Base-by-base conservation (phyloP, 352 stramenopile genomes). In the Pythium rishiriense region DNA sequence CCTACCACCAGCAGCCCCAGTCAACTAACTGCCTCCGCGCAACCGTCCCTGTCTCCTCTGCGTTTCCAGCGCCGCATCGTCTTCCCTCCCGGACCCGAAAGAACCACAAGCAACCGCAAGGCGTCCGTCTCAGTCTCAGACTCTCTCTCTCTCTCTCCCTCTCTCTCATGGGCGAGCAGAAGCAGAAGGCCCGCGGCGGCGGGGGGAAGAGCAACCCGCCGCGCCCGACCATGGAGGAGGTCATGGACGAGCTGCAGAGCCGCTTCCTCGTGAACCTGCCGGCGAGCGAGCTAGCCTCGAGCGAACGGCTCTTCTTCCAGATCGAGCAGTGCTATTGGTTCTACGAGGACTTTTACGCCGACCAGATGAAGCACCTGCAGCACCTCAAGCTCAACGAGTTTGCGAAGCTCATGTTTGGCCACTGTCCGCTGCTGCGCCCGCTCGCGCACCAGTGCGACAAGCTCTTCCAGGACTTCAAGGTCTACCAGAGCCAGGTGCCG, bases 291-390 rank as follows among this genome's bases (percentile, higher is more conserved):
- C 74, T 98, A 46, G 72, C 74, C 14, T 97, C 88, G 19, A 90
- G 83, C 61, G 89, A 97, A 74, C 90, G 94, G n/a, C 93, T 98
- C 24, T 98, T 98, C 76, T 98, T 98, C 78, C 95, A 98, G 79
- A 93, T 98, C 60, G 95, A 98, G 76, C 95, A 98, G 77, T 97
- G 92, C 61, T 98, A 94, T 70, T 98, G 95, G 95, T 98, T 98
- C 78, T 98, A 98, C 76, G 94, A 98, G 69, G 95, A 98, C 74
- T 97, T 98, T 69, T 97, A 98, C 71, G 96, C 93, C 66, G 95
- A 98, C 74, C 75, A 86, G 52, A 78, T 91, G 50, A 73, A 79
- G 54, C 73, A 87, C 66, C 63, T 98, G 55, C 90, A 91, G 57
- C 81, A 97, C 47, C 90, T 98, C 62, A 96, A 97, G 68, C 71